Base-by-base conservation (phyloP, 139 green algal species). In the Tetraselmis chui region DNA sequence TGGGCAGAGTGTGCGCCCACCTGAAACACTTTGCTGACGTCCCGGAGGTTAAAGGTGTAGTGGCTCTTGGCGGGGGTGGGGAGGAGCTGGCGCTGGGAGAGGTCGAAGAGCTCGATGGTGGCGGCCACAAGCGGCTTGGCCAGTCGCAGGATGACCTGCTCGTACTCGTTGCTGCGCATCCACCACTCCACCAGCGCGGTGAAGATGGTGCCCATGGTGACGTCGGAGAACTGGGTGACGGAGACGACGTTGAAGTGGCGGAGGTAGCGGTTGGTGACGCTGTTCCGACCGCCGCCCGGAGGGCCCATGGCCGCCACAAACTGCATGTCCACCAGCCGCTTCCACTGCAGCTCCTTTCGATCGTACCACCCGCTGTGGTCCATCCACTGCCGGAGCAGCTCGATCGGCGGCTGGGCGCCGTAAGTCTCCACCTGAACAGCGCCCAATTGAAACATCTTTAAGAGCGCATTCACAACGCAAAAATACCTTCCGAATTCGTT, bases 361-460 rank as follows among this genome's bases (percentile, higher is more conserved):
- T 97, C 93, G 81, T 97, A 96, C 93, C 93, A 97, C 28, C 93
- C 93, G 24, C 86, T 85, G 77, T 96, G 89, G 86, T 97, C 92
- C 82, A 97, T 93, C 90, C 89, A 93, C 85, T 95, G 92, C 28
- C 93, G 87, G 32, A 96, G 83, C 80, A 96, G 87, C 88, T 96
- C 92, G 32, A 96, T 89, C 27, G 92, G 92, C 67, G 93, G 93
- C 89, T 96, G 93, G 28, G 92, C 93, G 81, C 92, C 92, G 90
- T 96, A 97, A 81, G 93, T 92, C 81, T 95, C 93, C 23, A 90
- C 84, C n/a, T n/a, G n/a, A n/a, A n/a, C n/a, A n/a, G n/a, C n/a
- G n/a, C n/a, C n/a, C n/a, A n/a, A n/a, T n/a, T n/a, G n/a, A n/a
- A n/a, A n/a, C n/a, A n/a, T n/a, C n/a, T n/a, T n/a, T n/a, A n/a